Evolutionary conservation across 805 yeast genomes (phyloP), one percentile per base, ranked within the genome.

Genomic region (Candida hungchunana): DNA sequence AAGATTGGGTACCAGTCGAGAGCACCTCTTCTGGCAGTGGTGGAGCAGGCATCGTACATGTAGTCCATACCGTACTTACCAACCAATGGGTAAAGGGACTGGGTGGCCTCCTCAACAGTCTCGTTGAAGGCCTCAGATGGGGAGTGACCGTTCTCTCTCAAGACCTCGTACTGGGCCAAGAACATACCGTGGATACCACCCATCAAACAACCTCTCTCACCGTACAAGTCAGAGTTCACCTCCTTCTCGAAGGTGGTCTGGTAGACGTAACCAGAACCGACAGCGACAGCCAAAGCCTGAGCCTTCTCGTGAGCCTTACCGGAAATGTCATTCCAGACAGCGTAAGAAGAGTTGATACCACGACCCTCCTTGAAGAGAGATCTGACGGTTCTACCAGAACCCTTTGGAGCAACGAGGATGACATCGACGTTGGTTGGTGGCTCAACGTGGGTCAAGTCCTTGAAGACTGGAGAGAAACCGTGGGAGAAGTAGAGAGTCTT

Each of bases 181-280:
- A 93, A 93, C 97, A 93, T 93, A 80, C 98, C 98, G 78, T 93
- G 98, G 77, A 93, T 90, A 80, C 97, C 97, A 68, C 97, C 98
- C 98, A 90, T 93, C 58, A 93, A 77, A 75, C 97, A 93, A 66
- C 98, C 98, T 79, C 98, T 87, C 80, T 93, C 98, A 75, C 98
- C 98, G 77, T 93, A 93, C 64, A 93, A 77, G 69, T 93, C 98
- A 51, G 97, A 89, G 87, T 84, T 87, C 63, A 93, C 98, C 76
- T 93, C 98, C 74, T 82, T 88, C 77, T 94, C 96, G 63, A 94
- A 94, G 53, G 98, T 93, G 73, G 98, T 93, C 77, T 93, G 87
- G 87, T 93, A 93, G 58, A 93, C 96, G 84, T 93, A 93, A 69
- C 98, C 98, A 47, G 97, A 89, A 69, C 98, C 98, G 63, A 93